These are phyloP conservation scores for Hygrophoropsis aurantiaca DNA, from an alignment of 768 basidiomycete genomes.

Conservation along the genomic window DNA sequence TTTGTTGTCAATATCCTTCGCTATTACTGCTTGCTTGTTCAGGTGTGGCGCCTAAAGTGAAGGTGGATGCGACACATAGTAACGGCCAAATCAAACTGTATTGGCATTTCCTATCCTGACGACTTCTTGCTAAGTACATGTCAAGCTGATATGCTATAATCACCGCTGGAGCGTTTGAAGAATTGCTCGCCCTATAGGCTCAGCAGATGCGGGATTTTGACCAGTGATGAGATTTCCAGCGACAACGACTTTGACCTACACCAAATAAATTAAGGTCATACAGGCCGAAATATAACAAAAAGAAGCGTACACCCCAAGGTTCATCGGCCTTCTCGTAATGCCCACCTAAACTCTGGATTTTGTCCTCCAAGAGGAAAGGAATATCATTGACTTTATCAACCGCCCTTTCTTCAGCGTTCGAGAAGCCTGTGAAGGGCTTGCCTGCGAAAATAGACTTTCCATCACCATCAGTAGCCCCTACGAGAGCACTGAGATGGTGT, in stretches of 20 bases:
- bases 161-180: neutral
- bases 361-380: conserved; percentile 73
- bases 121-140: too few species aligned
- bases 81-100: too few species aligned
- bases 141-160: neutral
- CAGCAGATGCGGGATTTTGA: conserved; percentile 73
- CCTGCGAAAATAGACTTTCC: conserved; percentile 69
- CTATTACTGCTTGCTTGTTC: neutral
- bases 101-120: too few species aligned
- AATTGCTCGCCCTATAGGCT: conserved; percentile 48
- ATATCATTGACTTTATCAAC: conserved; percentile 49
- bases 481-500: conserved; percentile 47
- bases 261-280: neutral
- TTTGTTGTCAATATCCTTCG: neutral
- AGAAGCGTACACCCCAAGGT: conserved; percentile 52
- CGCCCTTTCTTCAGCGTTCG: conserved; percentile 65
- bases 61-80: too few species aligned
- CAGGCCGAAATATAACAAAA: neutral
- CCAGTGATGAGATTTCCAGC: conserved; percentile 67
- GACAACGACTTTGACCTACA: conserved; percentile 46
- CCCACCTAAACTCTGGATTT: conserved; percentile 64
- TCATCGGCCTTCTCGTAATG: conserved; percentile 57
- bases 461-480: conserved; percentile 49
- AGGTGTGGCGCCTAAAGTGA: too few species aligned
- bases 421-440: conserved; percentile 62